These are phyloP conservation scores for Wickerhamiella dianesei DNA, from an alignment of 805 yeast genomes.

Conservation along the genomic window DNA sequence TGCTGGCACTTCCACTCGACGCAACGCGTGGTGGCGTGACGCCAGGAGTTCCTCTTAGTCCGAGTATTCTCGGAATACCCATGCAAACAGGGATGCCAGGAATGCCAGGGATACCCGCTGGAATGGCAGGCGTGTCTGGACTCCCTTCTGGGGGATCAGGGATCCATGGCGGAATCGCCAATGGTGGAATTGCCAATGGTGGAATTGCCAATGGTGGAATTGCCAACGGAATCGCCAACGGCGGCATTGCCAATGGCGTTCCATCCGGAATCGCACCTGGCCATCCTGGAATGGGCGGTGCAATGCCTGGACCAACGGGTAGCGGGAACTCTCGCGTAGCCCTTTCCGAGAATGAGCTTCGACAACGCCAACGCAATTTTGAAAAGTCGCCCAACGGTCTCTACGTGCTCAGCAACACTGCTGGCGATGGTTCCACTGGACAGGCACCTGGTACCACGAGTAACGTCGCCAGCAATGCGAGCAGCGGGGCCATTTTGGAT, in stretches of 20 bases:
- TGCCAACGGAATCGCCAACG: no score
- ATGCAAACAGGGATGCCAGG: background rate
- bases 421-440: background rate
- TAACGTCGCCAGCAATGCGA: background rate
- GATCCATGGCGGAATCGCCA: background rate
- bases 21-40: background rate
- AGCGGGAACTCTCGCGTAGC: no score
- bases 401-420: slow-evolving; percentile 19
- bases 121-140: background rate
- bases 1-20: background rate
- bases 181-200: background rate
- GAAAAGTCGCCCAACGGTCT: slow-evolving; percentile 21
- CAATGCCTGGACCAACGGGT: background rate
- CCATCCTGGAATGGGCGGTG: background rate
- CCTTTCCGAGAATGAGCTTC: no score
- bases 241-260: no score
- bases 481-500: background rate
- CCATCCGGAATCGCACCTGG: background rate
- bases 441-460: background rate
- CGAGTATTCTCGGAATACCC: background rate
- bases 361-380: background rate
- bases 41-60: background rate
- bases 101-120: background rate
- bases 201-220: background rate
- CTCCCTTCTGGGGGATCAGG: background rate